Conservation (phyloP, 441 rosid genomes). For the Croton laevigatus region DNA sequence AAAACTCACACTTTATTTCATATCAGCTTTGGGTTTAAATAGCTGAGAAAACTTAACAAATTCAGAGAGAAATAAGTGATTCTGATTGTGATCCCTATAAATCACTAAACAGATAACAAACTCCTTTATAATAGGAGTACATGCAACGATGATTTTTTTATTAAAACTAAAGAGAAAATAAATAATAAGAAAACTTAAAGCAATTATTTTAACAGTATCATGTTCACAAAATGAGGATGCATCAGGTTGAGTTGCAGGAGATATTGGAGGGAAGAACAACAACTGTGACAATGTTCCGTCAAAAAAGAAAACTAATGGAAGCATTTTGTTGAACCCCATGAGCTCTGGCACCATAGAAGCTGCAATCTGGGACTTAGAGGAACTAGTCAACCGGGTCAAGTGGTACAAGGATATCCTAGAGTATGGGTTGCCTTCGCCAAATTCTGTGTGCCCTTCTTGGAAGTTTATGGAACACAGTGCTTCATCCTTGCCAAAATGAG, state of each 20-base stretch:
- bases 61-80: too few relatives aligned
- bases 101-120: too few relatives aligned
- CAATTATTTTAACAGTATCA: constrained; percentile 31
- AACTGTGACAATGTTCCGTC: constrained; percentile 16
- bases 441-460: constrained; percentile 37
- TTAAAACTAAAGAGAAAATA: too few relatives aligned
- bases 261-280: constrained; percentile 14
- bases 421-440: constrained; percentile 28
- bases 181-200: too few relatives aligned
- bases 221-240: constrained; percentile 23
- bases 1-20: too few relatives aligned
- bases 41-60: too few relatives aligned
- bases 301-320: constrained; percentile 31
- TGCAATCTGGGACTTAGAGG: constrained; percentile 65
- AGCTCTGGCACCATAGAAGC: constrained; percentile 49
- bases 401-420: constrained; percentile 51
- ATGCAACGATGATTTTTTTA: too few relatives aligned
- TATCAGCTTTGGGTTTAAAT: too few relatives aligned
- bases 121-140: too few relatives aligned
- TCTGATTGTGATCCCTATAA: too few relatives aligned
- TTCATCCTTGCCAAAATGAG: constrained; percentile 31
- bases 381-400: constrained; percentile 51
- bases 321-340: constrained; percentile 37
- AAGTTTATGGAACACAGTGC: constrained; percentile 41
- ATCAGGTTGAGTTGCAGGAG: constrained; percentile 23